Evolutionary conservation across 2,329 filamentous ascomycete species (phyloP).

Genomic region (Sclerotinia nivalis): DNA sequence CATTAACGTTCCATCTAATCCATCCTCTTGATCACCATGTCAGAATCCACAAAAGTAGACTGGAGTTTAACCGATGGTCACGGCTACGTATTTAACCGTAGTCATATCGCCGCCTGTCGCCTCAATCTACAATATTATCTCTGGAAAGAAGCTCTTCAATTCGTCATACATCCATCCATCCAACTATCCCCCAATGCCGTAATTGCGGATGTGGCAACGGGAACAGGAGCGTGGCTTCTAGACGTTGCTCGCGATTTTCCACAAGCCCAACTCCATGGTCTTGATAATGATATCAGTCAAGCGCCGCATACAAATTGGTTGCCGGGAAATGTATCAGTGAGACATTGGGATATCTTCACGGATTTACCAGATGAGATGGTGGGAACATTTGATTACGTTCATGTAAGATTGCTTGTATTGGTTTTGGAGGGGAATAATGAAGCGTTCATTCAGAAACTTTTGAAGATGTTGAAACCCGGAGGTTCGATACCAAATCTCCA

Average conservation of each 20-base stretch:
- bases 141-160: conserved; percentile 13
- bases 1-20: neutral
- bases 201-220: conserved; percentile 17
- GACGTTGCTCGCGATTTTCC: neutral
- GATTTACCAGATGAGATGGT: neutral
- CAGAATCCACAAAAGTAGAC: neutral
- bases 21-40: neutral
- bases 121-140: conserved; percentile 15
- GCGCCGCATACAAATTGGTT: neutral
- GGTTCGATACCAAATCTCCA: neutral
- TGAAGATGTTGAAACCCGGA: conserved; percentile 17
- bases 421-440: neutral
- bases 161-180: neutral
- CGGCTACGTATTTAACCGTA: neutral
- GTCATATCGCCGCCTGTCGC: conserved; percentile 11
- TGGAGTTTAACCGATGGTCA: conserved; percentile 11
- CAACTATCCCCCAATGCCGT: neutral
- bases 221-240: conserved; percentile 13
- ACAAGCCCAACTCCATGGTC: neutral
- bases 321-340: neutral
- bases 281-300: conserved; percentile 5
- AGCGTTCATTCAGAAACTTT: neutral
- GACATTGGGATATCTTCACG: conserved; percentile 1
- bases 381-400: neutral
- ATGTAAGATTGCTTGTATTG: conserved; percentile 3